Evolutionary conservation across 2,329 filamentous ascomycete genomes (phyloP).

Genomic region (Cladosporium velox): DNA sequence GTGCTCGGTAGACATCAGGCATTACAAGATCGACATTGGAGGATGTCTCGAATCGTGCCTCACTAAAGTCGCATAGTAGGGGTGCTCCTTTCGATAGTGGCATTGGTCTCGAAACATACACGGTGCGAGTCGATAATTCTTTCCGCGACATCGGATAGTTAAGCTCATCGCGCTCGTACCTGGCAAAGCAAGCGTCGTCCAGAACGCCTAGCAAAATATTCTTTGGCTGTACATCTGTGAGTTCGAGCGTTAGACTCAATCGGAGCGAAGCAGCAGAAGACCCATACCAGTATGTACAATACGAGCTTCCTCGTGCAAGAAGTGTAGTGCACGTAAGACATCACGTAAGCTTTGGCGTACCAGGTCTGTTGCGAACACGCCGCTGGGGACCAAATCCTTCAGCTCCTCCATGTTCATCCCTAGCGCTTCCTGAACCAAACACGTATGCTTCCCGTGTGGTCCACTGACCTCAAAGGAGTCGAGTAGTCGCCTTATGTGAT

Average conservation of each 20-base stretch:
- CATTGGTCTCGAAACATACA: slow-evolving; percentile 41
- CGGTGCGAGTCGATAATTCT: slow-evolving; percentile 28
- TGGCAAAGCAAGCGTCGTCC: slow-evolving; percentile 36
- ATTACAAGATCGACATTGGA: slow-evolving; percentile 37
- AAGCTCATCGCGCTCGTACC: slow-evolving; percentile 39
- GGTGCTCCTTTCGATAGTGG: slow-evolving; percentile 37
- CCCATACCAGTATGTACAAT: slow-evolving; percentile 27
- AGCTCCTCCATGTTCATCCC: too few species aligned
- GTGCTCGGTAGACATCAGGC: slow-evolving; percentile 42
- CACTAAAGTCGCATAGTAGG: slow-evolving; percentile 41
- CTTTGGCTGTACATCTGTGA: slow-evolving; percentile 41
- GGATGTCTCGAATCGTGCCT: slow-evolving; percentile 39
- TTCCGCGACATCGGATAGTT: slow-evolving; percentile 39
- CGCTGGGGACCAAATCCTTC: too few species aligned
- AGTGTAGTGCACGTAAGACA: too few species aligned
- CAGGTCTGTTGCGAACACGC: too few species aligned
- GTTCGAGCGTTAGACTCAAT: background rate
- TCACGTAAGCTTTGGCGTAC: too few species aligned
- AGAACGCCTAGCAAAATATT: slow-evolving; percentile 42
- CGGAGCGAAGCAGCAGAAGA: background rate
- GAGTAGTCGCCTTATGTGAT: too few species aligned
- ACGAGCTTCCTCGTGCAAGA: too few species aligned
- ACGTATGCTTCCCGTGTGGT: too few species aligned
- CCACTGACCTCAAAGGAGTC: too few species aligned
- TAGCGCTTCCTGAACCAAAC: too few species aligned